phyloP scores from a whole-genome alignment of 345 rosid genomes.

The Excoecaria agallocha region DNA sequence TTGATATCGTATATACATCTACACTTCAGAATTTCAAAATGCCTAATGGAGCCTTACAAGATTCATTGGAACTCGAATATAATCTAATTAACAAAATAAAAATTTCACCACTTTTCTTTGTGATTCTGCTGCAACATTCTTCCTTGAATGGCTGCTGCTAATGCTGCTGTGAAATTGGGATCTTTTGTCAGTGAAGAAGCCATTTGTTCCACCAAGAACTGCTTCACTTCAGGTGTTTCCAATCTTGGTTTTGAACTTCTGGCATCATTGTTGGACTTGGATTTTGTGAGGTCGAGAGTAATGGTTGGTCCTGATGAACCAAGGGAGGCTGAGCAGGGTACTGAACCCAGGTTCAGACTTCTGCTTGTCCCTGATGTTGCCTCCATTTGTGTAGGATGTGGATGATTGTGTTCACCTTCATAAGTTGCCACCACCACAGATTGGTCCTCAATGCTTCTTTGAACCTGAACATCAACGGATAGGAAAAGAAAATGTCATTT shows the following conservation, averaged over 20 bases:
- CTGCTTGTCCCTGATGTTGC: conserved; percentile 50
- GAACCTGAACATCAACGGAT: conserved; percentile 56
- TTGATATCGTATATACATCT: conserved; percentile 21
- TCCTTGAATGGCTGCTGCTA: conserved; percentile 93
- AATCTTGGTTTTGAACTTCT: conserved; percentile 33
- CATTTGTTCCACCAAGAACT: conserved; percentile 91
- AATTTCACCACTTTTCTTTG: conserved; percentile 35
- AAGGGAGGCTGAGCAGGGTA: conserved; percentile 42
- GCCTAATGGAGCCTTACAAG: conserved; percentile 4
- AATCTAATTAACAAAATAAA: not conserved
- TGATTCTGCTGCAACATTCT: conserved; percentile 55
- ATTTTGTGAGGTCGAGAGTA: conserved; percentile 52
- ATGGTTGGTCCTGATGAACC: conserved; percentile 41
- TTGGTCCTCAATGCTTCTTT: conserved; percentile 87
- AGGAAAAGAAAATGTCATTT: not conserved
- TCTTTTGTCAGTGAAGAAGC: conserved; percentile 88
- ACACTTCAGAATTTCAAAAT: conserved; percentile 11
- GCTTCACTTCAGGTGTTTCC: conserved; percentile 61
- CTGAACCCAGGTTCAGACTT: conserved; percentile 34
- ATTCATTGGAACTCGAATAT: not conserved
- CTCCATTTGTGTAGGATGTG: conserved; percentile 59
- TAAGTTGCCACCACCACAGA: conserved; percentile 85
- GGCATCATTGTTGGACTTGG: conserved; percentile 32
- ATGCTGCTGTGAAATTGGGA: conserved; percentile 92
- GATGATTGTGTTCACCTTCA: conserved; percentile 98